Evolutionary conservation across 345 rosid genomes (phyloP), one percentile per base, ranked within the genome.

Genomic region (Acer saccharum): DNA sequence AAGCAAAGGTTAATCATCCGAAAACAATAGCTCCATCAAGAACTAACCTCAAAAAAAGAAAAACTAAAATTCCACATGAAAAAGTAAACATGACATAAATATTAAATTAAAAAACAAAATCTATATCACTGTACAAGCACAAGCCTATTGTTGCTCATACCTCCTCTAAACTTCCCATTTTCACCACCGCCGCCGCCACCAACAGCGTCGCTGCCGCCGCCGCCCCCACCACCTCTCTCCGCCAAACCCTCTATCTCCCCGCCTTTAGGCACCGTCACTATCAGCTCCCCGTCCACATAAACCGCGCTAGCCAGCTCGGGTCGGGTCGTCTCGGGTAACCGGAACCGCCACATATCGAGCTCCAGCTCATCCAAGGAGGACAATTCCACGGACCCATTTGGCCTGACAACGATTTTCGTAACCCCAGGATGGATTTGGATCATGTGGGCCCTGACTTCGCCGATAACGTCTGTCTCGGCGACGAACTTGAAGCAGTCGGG

Each of bases 221-320:
- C 80, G 65, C 63, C 84, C 54, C 58, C 83, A 18, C 6, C 81
- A 57, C 64, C 89, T 10, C 77, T 87, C 27, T 81, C 93, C 75
- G 79, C 90, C 41, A 78, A 76, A 1, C 65, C n/a, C 35, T 64
- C 89, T 61, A 61, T 83, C 21, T 65, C 87, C 39, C 70, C 85
- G 63, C 79, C 89, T 86, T 96, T 96, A 1, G 98, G 98, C 75
- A 96, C 99, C 18, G 93, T 96, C 68, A 96, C 99, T 29, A 89
- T 83, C 85, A 96, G 80, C 86, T 88, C 93, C 6, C 98, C 98
- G 10, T 89, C 94, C 21, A 71, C 83, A 52, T 84, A 86, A 71
- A 82, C 90, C 46, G 97, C 99, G 64, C 92, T 91, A 14, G 97
- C 97, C n/a, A 94, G 93, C 84, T 96, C 97, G 17, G 99, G 95